These are phyloP conservation scores for Kluyveromyces sp. DNA, from an alignment of 1,139 yeast species.

Conservation along the genomic window DNA sequence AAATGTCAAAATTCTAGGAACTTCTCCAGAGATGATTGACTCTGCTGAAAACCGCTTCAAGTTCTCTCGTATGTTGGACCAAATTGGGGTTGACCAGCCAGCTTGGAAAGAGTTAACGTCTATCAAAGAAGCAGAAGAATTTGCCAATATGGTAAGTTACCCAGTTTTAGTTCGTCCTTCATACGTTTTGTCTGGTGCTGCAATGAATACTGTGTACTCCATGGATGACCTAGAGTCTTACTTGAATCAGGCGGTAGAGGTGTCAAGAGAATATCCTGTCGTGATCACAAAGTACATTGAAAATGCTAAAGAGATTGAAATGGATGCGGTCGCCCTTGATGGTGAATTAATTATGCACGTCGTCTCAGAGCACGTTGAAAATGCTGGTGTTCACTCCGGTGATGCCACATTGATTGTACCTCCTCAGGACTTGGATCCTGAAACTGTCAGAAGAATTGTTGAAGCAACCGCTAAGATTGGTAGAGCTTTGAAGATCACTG, in stretches of 20 bases:
- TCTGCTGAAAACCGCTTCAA: constrained; percentile 97
- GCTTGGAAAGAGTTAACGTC: constrained; percentile 99
- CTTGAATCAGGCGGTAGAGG: constrained; percentile 91
- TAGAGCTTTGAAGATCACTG: constrained; percentile 90
- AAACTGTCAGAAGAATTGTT: constrained; percentile 83
- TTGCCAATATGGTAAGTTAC: constrained; percentile 85
- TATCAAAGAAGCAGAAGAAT: constrained; percentile 84
- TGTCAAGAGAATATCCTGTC: constrained; percentile 96
- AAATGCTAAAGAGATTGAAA: constrained; percentile 96
- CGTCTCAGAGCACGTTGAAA: constrained; percentile 97
- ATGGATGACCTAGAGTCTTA: constrained; percentile 83
- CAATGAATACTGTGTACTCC: constrained; percentile 94
- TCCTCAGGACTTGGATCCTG: constrained; percentile 91
- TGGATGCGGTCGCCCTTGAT: constrained; percentile 96
- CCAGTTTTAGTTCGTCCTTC: constrained; percentile 98
- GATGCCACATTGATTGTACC: constrained; percentile 97
- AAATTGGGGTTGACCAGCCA: constrained; percentile 96
- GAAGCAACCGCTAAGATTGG: constrained; percentile 96
- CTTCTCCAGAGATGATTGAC: constrained; percentile 97
- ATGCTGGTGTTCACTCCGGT: constrained; percentile 99
- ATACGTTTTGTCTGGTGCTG: constrained; percentile 96
- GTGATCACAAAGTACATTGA: constrained; percentile 96
- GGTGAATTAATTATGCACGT: constrained; percentile 96
- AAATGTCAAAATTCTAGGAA: constrained; percentile 91
- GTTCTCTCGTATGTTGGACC: constrained; percentile 95